Evolutionary conservation across 805 yeast genomes (phyloP), one percentile per base, ranked within the genome.

Genomic region (Blastobotrys peoriensis): DNA sequence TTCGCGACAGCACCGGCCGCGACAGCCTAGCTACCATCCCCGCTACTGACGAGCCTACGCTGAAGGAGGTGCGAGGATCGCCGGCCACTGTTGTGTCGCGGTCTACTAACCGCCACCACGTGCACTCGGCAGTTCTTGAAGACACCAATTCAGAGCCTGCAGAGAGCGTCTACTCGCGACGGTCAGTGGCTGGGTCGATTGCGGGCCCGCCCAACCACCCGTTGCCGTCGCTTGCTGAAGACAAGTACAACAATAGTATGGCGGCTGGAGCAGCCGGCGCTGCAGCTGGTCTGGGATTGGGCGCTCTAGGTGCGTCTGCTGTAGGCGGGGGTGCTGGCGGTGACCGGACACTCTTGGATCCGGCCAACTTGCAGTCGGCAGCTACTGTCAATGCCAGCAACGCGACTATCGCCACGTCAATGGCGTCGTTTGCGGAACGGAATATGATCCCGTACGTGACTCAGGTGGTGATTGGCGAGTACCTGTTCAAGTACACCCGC

Each of bases 381-480:
- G 30, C 30, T 25, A 25, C 37, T 34, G 37, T 16, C 21, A 4
- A 19, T 5, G 16, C 44, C 35, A 46, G 51, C 16, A 50, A 50
- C 23, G 55, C 54, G 13, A 57, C 58, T 13, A 54, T 57, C 13
- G 50, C 51, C 9, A 51, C 53, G 17, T 50, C 25, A 46, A 44
- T 25, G 9, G 47, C 52, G 3, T 52, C 57, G 15, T 25, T 57
- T 36, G 50, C 30, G 33, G 60, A 80, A 52, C 76, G 77, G 39
- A 78, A 80, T 36, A 85, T 85, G 74, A 80, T 84, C 53, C 87
- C 87, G 2, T 89, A 91, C 1, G 76, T 91, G 45, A 84, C 97
- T 0, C 97, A 91, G 64, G 85, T 93, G 3, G 88, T 91, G 36
- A 84, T 89, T 62, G 98, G 98, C 42, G 98, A 91, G 60, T 86